Percentiles rank a stretch among this genome's conserved stretches.
These are phyloP conservation scores for Trametes sanguinea DNA, from an alignment of 768 basidiomycete genomes.

Conservation along the genomic window DNA sequence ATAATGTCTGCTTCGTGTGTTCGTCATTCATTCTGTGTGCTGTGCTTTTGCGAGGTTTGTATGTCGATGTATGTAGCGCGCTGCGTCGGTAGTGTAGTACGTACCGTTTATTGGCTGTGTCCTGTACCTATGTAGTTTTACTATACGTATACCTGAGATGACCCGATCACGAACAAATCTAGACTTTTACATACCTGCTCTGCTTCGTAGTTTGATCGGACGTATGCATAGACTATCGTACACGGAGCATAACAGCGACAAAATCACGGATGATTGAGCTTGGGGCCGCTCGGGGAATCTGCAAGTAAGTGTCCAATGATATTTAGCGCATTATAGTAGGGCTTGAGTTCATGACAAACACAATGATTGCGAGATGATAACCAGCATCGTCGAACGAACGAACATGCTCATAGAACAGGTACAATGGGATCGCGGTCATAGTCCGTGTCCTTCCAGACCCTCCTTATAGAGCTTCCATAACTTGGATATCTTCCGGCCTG, in stretches of 20 bases:
- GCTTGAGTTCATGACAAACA: too few species aligned
- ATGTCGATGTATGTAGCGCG: slow-evolving; percentile 29
- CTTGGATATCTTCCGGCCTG: slow-evolving; percentile 52
- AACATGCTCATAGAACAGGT: background rate
- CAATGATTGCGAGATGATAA: too few species aligned
- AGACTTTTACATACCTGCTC: background rate
- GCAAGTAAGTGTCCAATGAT: too few species aligned
- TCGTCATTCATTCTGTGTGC: slow-evolving; percentile 5
- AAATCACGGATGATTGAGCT: too few species aligned
- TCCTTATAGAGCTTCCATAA: slow-evolving; percentile 62
- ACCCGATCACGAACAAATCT: slow-evolving; percentile 32
- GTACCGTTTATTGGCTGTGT: slow-evolving; percentile 62
- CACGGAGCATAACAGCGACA: too few species aligned
- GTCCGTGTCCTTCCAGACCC: slow-evolving; percentile 33
- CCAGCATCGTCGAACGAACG: too few species aligned
- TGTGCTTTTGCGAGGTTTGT: slow-evolving; percentile 56
- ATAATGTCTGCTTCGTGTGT: background rate
- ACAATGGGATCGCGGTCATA: background rate
- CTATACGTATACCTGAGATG: slow-evolving; percentile 58
- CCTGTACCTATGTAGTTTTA: slow-evolving; percentile 54
- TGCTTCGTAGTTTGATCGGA: too few species aligned
- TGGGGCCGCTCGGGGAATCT: too few species aligned
- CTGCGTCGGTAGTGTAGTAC: slow-evolving; percentile 42
- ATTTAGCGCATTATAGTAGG: too few species aligned
- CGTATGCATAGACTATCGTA: too few species aligned